Evolutionary conservation across 805 yeast species (phyloP), one percentile per base, ranked within the genome.

Genomic region (Cyberlindnera euphorbiiphila): DNA sequence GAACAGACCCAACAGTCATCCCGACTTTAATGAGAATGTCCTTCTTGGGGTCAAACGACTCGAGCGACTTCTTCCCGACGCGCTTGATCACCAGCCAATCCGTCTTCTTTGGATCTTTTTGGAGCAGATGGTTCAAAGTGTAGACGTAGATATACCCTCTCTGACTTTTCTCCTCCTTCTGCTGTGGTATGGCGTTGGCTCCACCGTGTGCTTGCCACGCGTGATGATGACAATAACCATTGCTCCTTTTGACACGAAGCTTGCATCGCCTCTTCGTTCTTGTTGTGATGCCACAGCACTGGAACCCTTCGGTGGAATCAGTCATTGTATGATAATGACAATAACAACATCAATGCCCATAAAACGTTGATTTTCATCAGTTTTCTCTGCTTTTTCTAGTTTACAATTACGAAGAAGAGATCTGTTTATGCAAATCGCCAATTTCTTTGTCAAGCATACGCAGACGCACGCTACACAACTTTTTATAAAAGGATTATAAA

Each of bases 11-110:
- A 9, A 36, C 42, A 0, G 60, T 55, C 29, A 52, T 15, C 3
- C 60, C 60, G 16, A 54, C 46, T 18, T 55, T 55, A 9, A 55
- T 43, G 22, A 54, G 37, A 2, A 55, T 46, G 13, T 40, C 35
- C 4, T 31, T 34, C 36, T 42, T 46, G 0, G 60, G 60, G n/a
- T 54, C 36, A 26, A 54, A 50, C 3, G 43, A 34, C 5, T 21
- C 17, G 28, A 40, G 32, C 1, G 34, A 5, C 4, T 32, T 26
- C 10, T 19, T 21, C 6, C 37, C 39, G 5, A 21, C 28, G 17
- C 25, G 33, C 5, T 39, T 43, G 5, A 43, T 30, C 16, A 42
- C 35, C 8, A 52, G 36, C 59, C 59, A 54, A n/a, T 45, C 41
- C n/a, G 38, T 29, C 25, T 42, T 42, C 24, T 36, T 29, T 1